A percentile compares a stretch with the other conserved stretches of the same genome.
phyloP scores from a whole-genome alignment of 2,329 filamentous ascomycete species.

The Parascedosporium putredinis region DNA sequence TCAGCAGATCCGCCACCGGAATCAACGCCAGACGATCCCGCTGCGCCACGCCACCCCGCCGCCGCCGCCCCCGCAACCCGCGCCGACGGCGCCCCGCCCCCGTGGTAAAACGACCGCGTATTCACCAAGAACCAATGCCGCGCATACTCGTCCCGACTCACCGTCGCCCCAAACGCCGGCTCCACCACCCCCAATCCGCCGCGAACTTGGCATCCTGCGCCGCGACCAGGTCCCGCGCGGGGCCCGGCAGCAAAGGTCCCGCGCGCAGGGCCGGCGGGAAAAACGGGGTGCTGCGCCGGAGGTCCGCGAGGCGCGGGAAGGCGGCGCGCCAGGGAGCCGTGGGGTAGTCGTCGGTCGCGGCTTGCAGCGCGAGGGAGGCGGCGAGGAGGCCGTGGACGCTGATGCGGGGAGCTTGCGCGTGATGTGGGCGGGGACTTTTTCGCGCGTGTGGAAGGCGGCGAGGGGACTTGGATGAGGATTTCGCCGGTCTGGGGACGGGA shows the following conservation, averaged over 20 bases:
- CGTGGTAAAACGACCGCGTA: slow-evolving; percentile 52
- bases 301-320: slow-evolving; percentile 53
- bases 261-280: slow-evolving; percentile 36
- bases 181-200: slow-evolving; percentile 28
- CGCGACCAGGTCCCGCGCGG: slow-evolving; percentile 33
- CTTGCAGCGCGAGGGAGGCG: slow-evolving; percentile 51
- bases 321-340: slow-evolving; percentile 53
- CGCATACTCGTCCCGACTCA: slow-evolving; percentile 32
- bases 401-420: slow-evolving; percentile 38
- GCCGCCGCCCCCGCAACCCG: slow-evolving; percentile 32
- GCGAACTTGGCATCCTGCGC: slow-evolving; percentile 39
- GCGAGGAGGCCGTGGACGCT: slow-evolving; percentile 64
- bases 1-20: slow-evolving; percentile 66
- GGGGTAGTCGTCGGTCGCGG: slow-evolving; percentile 21
- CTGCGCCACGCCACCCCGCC: slow-evolving; percentile 29
- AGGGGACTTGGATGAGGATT: slow-evolving; percentile 56
- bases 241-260: slow-evolving; percentile 35
- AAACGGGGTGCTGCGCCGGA: slow-evolving; percentile 35
- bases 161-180: slow-evolving; percentile 16
- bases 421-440: slow-evolving; percentile 45
- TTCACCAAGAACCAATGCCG: slow-evolving; percentile 51
- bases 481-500: slow-evolving; percentile 28
- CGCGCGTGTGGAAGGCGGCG: slow-evolving; percentile 52
- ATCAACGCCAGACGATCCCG: slow-evolving; percentile 58
- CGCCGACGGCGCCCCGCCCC: slow-evolving; percentile 34